phyloP scores from a whole-genome alignment of 768 basidiomycete genomes.

The Coprinopsis sp. region DNA sequence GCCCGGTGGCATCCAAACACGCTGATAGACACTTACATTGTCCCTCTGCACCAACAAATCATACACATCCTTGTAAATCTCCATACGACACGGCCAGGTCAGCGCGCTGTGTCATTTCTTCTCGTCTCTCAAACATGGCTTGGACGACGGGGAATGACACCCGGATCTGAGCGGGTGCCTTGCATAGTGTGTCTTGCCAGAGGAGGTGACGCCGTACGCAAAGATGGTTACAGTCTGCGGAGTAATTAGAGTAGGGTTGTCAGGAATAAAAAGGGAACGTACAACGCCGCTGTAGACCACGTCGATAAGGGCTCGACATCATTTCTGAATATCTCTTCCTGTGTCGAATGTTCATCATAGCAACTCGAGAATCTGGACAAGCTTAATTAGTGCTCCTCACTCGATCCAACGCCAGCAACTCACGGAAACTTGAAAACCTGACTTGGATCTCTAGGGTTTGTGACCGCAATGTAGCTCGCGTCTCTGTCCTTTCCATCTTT shows the following conservation, averaged over 20 bases:
- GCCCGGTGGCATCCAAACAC: neutral
- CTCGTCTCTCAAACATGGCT: constrained; percentile 55
- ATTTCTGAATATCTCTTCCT: constrained; percentile 71
- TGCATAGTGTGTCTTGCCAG: constrained; percentile 95
- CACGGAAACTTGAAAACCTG: constrained; percentile 80
- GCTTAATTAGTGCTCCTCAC: neutral
- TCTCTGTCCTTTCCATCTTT: too few relatives aligned
- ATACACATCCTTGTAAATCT: constrained; percentile 89
- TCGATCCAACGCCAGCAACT: constrained; percentile 17
- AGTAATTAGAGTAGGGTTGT: constrained; percentile 1
- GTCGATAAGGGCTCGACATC: constrained; percentile 79
- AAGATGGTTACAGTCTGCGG: constrained; percentile 79
- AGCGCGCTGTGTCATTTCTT: constrained; percentile 34
- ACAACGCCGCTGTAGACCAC: constrained; percentile 75
- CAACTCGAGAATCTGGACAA: constrained; percentile 64
- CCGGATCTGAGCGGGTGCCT: constrained; percentile 66
- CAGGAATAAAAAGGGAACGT: constrained; percentile 20
- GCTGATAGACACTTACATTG: constrained; percentile 38
- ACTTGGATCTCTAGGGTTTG: constrained; percentile 62
- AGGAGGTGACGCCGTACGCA: constrained; percentile 88
- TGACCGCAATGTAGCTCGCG: constrained; percentile 56
- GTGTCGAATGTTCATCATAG: constrained; percentile 64
- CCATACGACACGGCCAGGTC: constrained; percentile 68
- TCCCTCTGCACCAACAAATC: constrained; percentile 76
- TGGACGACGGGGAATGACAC: constrained; percentile 69